Base-by-base conservation (phyloP, 140 eudicot species). In the Stevia rebaudiana region DNA sequence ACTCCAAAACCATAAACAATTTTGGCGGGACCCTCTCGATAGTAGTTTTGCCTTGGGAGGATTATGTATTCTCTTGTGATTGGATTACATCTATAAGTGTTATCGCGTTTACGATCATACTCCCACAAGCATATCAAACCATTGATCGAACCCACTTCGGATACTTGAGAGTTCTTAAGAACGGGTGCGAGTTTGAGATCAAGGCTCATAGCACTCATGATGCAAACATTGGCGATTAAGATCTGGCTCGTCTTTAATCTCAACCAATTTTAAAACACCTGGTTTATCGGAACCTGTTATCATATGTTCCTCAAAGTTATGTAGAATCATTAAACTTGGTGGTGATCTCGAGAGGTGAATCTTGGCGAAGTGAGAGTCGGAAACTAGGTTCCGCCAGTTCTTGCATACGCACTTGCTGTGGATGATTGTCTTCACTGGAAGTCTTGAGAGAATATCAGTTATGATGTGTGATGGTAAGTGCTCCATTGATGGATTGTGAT, bases 91-190 rank as follows among this genome's bases (percentile, higher is more conserved):
- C 71, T 56, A 36, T 11, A 46, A 19, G 64, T 66, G 15, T 53
- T 37, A 8, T 53, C 54, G 9, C 9, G 0, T 3, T 1, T 0
- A 3, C 39, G 3, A 30, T 22, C 37, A 18, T 1, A 8, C 1
- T 70, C 61, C 55, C 74, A 65, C 17, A 79, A 50, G 52, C 80
- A 75, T 19, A 79, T 13, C 61, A 67, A 61, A 1, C 84, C 81
- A 8, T 79, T 53, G 25, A 66, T 47, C 1, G 78, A 71, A 35
- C 77, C 80, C 5, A 64, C 67, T 0, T 13, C 44, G 16, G 15
- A 51, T 22, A 73, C 2, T 4, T 54, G 31, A 4, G 72, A 19
- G 0, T 54, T 15, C 10, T 25, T 33, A 4, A 74, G 3, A 68
- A 22, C 1, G 16, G 55, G 22, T 36, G 28, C 46, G 22, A 30